Percentiles rank a stretch among this genome's conserved stretches.
phyloP scores from a whole-genome alignment of 805 yeast genomes.

The Saccharomycopsis sp. region DNA sequence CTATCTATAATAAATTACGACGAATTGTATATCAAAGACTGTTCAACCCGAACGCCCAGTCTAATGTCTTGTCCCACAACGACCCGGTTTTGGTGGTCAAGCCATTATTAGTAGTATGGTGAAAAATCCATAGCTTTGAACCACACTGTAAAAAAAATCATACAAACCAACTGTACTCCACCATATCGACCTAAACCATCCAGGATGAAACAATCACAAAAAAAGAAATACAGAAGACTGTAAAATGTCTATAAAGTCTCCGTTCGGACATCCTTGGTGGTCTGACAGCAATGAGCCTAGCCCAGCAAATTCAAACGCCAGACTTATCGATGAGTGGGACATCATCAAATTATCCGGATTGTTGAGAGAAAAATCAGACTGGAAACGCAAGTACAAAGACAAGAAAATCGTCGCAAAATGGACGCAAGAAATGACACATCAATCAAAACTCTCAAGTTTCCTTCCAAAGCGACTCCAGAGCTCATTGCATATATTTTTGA shows the following conservation, averaged over 20 bases:
- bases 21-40: too few species aligned
- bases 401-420: constrained; percentile 26
- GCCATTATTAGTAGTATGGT: background rate
- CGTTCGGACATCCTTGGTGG: background rate
- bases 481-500: constrained; percentile 22
- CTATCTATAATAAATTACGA: too few species aligned
- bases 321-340: constrained; percentile 21
- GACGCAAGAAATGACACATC: constrained; percentile 24
- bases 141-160: too few species aligned
- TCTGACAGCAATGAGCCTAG: background rate
- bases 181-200: too few species aligned
- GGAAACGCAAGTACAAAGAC: constrained; percentile 27
- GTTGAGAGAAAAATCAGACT: constrained; percentile 27
- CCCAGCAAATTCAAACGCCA: background rate
- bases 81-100: background rate
- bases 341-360: constrained; percentile 22
- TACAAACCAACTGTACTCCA: too few species aligned
- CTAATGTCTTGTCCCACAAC: constrained; percentile 10
- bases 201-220: too few species aligned
- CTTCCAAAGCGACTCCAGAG: constrained; percentile 19
- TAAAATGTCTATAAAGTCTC: too few species aligned
- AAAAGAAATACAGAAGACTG: too few species aligned
- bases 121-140: too few species aligned
- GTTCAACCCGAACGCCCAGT: constrained; percentile 20
- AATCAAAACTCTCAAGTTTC: constrained; percentile 4